Evolutionary conservation across 495 filamentous ascomycete species (phyloP).

Genomic region (Physcia stellaris): DNA sequence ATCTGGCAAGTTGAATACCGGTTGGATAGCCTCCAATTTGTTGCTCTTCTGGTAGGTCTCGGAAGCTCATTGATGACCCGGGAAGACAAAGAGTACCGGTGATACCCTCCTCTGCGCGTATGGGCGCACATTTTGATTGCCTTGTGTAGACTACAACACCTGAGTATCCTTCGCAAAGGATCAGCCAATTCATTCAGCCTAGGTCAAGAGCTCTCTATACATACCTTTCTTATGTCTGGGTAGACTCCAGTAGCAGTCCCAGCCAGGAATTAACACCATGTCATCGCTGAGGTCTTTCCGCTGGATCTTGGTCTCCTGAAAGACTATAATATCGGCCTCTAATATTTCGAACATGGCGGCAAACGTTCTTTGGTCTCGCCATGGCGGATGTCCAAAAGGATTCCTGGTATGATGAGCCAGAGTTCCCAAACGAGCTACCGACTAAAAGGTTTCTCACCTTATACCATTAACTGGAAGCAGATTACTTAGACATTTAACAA

Average conservation of each 20-base stretch:
- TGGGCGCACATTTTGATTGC: constrained; percentile 75
- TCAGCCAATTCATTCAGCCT: neutral
- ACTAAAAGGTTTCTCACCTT: neutral
- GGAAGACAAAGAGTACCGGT: constrained; percentile 70
- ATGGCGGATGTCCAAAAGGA: constrained; percentile 91
- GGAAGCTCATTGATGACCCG: constrained; percentile 58
- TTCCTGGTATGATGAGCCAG: constrained; percentile 39
- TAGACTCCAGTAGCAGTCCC: constrained; percentile 93
- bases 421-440: neutral
- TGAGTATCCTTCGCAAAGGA: constrained; percentile 66
- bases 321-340: constrained; percentile 83
- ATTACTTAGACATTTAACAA: constrained; percentile 48
- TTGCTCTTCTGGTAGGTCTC: constrained; percentile 61
- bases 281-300: constrained; percentile 86
- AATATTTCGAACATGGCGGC: constrained; percentile 90
- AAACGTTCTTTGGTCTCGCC: constrained; percentile 77
- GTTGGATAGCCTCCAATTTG: constrained; percentile 88
- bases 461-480: constrained; percentile 60
- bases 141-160: constrained; percentile 92
- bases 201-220: constrained; percentile 1
- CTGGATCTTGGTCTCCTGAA: constrained; percentile 96
- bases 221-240: constrained; percentile 85
- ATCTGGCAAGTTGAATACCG: constrained; percentile 43
- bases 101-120: constrained; percentile 87
- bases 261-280: constrained; percentile 89